These are phyloP conservation scores for Malbranchea zuffiana DNA, from an alignment of 2,329 filamentous ascomycete species.

Conservation along the genomic window DNA sequence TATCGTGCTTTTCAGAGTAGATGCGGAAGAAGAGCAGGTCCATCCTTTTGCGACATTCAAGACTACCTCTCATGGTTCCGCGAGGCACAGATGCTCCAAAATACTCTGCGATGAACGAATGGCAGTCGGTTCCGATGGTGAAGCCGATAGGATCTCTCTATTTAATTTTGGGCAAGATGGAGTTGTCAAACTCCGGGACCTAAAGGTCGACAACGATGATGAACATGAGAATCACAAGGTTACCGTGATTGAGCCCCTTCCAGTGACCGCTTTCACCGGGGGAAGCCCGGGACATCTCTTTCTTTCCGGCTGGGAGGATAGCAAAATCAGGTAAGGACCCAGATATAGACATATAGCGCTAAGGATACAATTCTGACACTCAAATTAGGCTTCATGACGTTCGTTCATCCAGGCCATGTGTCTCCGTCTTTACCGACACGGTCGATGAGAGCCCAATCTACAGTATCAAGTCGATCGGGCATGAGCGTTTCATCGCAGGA, in stretches of 20 bases:
- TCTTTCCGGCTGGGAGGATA: constrained; percentile 50
- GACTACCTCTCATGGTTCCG: constrained; percentile 20
- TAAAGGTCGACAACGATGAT: constrained; percentile 26
- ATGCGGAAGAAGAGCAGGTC: constrained; percentile 23
- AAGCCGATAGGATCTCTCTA: constrained; percentile 37
- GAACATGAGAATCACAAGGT: constrained; percentile 21
- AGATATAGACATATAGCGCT: neutral
- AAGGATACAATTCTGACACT: neutral
- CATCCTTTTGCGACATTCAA: constrained; percentile 28
- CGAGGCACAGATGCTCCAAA: constrained; percentile 39
- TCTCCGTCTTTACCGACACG: constrained; percentile 43
- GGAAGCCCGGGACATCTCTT: constrained; percentile 41
- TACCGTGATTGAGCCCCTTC: constrained; percentile 30
- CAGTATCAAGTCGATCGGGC: constrained; percentile 46
- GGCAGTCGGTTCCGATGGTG: constrained; percentile 41
- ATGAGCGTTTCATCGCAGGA: constrained; percentile 48
- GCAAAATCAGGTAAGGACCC: constrained; percentile 34
- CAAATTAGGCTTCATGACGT: constrained; percentile 47
- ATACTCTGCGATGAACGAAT: constrained; percentile 43
- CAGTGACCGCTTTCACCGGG: constrained; percentile 15
- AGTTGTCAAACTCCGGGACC: constrained; percentile 26
- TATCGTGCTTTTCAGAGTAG: constrained; percentile 39
- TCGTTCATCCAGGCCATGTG: constrained; percentile 40
- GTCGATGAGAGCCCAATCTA: constrained; percentile 51
- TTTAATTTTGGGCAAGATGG: constrained; percentile 41